A percentile compares a stretch with the other conserved stretches of the same genome.
These are phyloP conservation scores for Pseudisothecium myosuroides DNA, from an alignment of 225 moss, liverwort and hornwort species.

Conservation along the genomic window DNA sequence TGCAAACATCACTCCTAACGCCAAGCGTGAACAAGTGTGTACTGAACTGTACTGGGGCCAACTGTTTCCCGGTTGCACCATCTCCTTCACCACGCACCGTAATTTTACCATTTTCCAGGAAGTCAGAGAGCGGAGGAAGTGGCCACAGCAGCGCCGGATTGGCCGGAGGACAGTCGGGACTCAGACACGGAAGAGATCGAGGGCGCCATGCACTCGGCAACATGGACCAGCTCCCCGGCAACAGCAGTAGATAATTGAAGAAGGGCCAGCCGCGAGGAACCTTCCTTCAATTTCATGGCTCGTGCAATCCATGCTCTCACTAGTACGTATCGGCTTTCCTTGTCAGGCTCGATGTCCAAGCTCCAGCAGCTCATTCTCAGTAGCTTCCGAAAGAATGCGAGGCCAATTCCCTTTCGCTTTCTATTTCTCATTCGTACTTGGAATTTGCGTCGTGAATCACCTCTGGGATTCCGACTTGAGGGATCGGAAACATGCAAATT, in stretches of 20 bases:
- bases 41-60: too few relatives aligned
- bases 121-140: not conserved
- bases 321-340: not conserved
- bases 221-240: not conserved
- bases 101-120: not conserved
- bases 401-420: not conserved
- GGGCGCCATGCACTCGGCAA: not conserved
- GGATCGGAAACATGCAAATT: not conserved
- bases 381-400: not conserved
- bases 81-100: too few relatives aligned
- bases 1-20: too few relatives aligned
- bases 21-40: too few relatives aligned
- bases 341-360: not conserved
- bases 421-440: not conserved
- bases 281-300: not conserved
- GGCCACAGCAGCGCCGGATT: not conserved
- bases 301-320: not conserved
- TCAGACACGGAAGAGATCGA: not conserved
- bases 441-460: not conserved
- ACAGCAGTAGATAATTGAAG: not conserved
- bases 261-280: not conserved
- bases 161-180: not conserved
- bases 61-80: too few relatives aligned
- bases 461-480: not conserved
- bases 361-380: not conserved